Percentiles rank a stretch among this genome's conserved stretches.
phyloP scores from a whole-genome alignment of 2,329 filamentous ascomycete species.

The Alternaria hordeiaustralica region DNA sequence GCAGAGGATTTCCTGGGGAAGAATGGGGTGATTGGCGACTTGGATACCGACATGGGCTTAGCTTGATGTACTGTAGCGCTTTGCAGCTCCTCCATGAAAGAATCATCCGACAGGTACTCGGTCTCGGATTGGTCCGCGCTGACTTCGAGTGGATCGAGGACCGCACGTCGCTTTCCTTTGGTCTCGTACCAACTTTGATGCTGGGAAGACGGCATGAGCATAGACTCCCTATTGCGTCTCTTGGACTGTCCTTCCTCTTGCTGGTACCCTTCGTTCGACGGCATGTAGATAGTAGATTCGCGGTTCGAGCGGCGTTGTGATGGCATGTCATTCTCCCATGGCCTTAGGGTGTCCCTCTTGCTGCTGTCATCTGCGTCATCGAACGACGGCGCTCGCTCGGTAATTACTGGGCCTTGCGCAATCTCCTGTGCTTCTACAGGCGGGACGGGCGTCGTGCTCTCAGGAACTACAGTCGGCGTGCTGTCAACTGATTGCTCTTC shows the following conservation, averaged over 20 bases:
- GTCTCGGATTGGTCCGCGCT: conserved; percentile 50
- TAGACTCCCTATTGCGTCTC: conserved; percentile 38
- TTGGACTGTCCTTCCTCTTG: conserved; percentile 24
- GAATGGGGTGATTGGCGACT: conserved; percentile 78
- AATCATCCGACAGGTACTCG: conserved; percentile 74
- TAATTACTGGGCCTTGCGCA: conserved; percentile 3
- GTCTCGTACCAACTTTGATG: conserved; percentile 36
- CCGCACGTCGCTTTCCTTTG: conserved; percentile 48
- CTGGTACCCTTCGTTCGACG: conserved; percentile 23
- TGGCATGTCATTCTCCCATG: conserved; percentile 17
- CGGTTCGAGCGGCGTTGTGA: conserved; percentile 37
- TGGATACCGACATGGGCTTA: conserved; percentile 73
- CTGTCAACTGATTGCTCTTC: conserved; percentile 44
- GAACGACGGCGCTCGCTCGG: conserved; percentile 13
- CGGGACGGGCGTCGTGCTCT: conserved; percentile 33
- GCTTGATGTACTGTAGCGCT: conserved; percentile 83
- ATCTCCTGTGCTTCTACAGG: conserved; percentile 26
- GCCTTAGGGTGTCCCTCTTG: conserved; percentile 26
- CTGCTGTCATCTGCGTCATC: conserved; percentile 14
- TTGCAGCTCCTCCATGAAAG: conserved; percentile 83
- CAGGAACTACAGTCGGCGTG: conserved; percentile 45
- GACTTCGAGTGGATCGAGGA: conserved; percentile 50
- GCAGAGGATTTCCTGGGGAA: conserved; percentile 52
- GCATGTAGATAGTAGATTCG: conserved; percentile 42
- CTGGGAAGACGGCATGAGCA: conserved; percentile 31